These are phyloP conservation scores for Trichoderma sp. DNA, from an alignment of 2,329 filamentous ascomycete genomes.

Conservation along the genomic window DNA sequence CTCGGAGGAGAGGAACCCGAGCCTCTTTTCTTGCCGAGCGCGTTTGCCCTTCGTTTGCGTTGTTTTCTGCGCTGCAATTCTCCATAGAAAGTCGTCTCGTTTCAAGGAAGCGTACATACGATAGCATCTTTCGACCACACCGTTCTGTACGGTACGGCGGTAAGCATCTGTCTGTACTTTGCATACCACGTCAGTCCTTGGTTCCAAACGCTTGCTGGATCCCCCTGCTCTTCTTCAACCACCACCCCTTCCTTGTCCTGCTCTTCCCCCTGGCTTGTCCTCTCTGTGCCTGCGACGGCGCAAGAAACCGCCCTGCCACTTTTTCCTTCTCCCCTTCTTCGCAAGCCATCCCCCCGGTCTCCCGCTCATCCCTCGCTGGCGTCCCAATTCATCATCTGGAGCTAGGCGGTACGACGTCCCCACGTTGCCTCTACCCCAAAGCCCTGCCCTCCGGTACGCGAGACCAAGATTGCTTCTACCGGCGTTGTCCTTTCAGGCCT, in stretches of 20 bases:
- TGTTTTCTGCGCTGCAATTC: background rate
- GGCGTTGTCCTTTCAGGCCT: slow-evolving; percentile 46
- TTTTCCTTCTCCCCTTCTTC: slow-evolving; percentile 17
- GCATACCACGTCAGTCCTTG: slow-evolving; percentile 35
- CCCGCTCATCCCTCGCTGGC: slow-evolving; percentile 23
- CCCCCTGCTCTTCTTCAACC: slow-evolving; percentile 35
- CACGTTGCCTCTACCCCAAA: slow-evolving; percentile 29
- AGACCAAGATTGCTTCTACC: slow-evolving; percentile 41
- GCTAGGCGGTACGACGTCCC: slow-evolving; percentile 36
- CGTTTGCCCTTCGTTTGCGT: background rate
- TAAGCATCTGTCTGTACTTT: slow-evolving; percentile 29
- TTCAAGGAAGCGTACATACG: slow-evolving; percentile 9
- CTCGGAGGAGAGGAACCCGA: background rate
- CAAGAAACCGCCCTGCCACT: slow-evolving; percentile 22
- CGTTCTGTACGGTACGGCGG: slow-evolving; percentile 23
- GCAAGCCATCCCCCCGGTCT: slow-evolving; percentile 17
- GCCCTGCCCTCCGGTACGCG: slow-evolving; percentile 32
- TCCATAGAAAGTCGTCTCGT: background rate
- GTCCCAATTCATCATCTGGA: slow-evolving; percentile 21
- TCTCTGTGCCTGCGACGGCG: slow-evolving; percentile 22
- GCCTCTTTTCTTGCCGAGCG: background rate
- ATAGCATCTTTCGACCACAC: slow-evolving; percentile 4
- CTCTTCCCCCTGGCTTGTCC: slow-evolving; percentile 20
- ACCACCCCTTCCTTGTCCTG: slow-evolving; percentile 31
- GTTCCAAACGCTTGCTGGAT: slow-evolving; percentile 37